A percentile compares a stretch with the other conserved stretches of the same genome.
Conservation (phyloP, 805 yeast genomes). For the Jamesozyma spencerorum region DNA sequence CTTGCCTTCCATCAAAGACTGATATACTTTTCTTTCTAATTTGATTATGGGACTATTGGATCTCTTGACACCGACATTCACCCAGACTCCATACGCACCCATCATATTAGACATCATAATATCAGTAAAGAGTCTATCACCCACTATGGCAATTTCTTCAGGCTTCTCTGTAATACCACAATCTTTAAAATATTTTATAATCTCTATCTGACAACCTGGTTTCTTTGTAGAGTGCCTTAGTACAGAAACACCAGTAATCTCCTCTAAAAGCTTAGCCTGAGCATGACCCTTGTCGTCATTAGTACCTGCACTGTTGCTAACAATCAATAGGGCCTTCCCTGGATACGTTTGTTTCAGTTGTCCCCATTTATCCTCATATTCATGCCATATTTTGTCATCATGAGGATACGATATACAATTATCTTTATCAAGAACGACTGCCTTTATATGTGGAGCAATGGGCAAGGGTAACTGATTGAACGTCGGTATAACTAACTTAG, state of each 20-base stretch:
- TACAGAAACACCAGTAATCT: slow-evolving; percentile 57
- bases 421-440: slow-evolving; percentile 85
- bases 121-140: slow-evolving; percentile 88
- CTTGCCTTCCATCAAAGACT: neutral
- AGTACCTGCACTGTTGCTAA: slow-evolving; percentile 91
- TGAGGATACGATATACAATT: slow-evolving; percentile 88
- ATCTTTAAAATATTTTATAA: slow-evolving; percentile 46
- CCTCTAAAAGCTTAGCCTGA: slow-evolving; percentile 57
- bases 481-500: slow-evolving; percentile 47
- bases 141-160: slow-evolving; percentile 70
- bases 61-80: slow-evolving; percentile 61
- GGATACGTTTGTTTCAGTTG: slow-evolving; percentile 50
- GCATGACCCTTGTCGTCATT: slow-evolving; percentile 51
- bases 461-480: slow-evolving; percentile 58
- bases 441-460: slow-evolving; percentile 42
- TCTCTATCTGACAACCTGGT: slow-evolving; percentile 71
- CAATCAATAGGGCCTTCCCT: slow-evolving; percentile 56
- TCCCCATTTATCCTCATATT: slow-evolving; percentile 49
- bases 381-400: slow-evolving; percentile 72
- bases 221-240: slow-evolving; percentile 66
- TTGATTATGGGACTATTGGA: slow-evolving; percentile 25
- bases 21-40: neutral
- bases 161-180: slow-evolving; percentile 41
- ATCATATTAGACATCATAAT: slow-evolving; percentile 87
- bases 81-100: slow-evolving; percentile 83